Base-by-base conservation (phyloP, 306 rosid genomes). In the Cyamopsis tetragonoloba region DNA sequence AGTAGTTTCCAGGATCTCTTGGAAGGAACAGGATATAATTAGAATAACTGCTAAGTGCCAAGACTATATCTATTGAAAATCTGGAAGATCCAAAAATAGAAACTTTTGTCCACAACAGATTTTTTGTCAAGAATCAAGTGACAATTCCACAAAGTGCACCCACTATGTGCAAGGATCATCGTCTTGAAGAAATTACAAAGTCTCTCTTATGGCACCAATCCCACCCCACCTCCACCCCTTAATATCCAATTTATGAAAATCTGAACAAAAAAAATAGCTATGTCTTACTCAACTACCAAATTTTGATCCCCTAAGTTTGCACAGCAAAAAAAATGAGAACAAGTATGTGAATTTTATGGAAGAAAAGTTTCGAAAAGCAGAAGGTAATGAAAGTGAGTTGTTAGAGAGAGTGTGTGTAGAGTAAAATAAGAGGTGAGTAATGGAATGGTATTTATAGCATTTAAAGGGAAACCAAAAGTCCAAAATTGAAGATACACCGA, bases 61-160 rank as follows among this genome's bases (percentile, higher is more conserved):
- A 62, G 46, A 60, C 74, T 72, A 79, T 88, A 77, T 46, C 75
- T 81, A 80, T 78, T 84, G 15, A 86, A 84, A 37, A 88, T 78
- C 20, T 88, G 96, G 67, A 88, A 88, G 80, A 86, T 91, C 97
- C 96, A 86, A 57, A 88, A 88, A 49, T 91, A 86, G 53, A 80
- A 83, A 82, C 95, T 83, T 70, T 86, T 84, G 62, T 74, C 86
- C 18, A 85, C 79, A 59, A 70, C 63, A 14, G 77, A 74, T 74
- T 84, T 88, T 57, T 76, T 70, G 19, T 64, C 86, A 22, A 81
- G 71, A 74, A 46, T 74, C 62, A 84, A 84, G 87, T 77, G 70
- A 70, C 67, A 80, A 66, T 62, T 85, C 87, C 77, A 80, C 70
- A 75, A 74, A 32, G 62, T 76, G 84, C 51, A 75, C 51, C 83